Evolutionary conservation across 495 filamentous ascomycete species (phyloP).

Genomic region (Aspergillus ostianus): DNA sequence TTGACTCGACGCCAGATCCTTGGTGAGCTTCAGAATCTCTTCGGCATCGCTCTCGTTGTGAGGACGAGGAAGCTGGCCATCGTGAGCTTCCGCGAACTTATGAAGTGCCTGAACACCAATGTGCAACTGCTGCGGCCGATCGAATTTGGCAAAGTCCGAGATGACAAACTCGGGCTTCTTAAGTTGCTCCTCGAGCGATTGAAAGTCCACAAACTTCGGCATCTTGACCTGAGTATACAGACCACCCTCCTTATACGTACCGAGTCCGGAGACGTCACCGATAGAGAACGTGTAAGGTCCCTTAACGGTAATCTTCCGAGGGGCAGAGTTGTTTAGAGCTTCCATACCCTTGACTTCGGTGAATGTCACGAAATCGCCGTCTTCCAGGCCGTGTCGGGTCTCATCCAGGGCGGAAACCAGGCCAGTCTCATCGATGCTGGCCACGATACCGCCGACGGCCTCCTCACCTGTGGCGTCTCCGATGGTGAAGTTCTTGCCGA

Average conservation of each 20-base stretch:
- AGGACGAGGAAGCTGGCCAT: slow-evolving; percentile 70
- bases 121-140: slow-evolving; percentile 88
- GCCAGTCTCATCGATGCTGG: slow-evolving; percentile 82
- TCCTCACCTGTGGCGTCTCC: slow-evolving; percentile 91
- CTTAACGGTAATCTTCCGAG: slow-evolving; percentile 88
- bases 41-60: slow-evolving; percentile 81
- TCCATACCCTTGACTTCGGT: slow-evolving; percentile 94
- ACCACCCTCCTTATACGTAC: slow-evolving; percentile 82
- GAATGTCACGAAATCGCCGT: slow-evolving; percentile 96
- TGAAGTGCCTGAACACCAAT: slow-evolving; percentile 91
- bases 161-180: slow-evolving; percentile 85
- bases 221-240: slow-evolving; percentile 95
- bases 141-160: slow-evolving; percentile 97
- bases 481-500: slow-evolving; percentile 87
- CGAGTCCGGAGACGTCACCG: slow-evolving; percentile 84
- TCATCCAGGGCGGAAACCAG: slow-evolving; percentile 94
- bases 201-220: slow-evolving; percentile 92
- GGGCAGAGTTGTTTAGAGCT: slow-evolving; percentile 73
- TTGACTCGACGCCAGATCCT: slow-evolving; percentile 58
- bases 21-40: slow-evolving; percentile 70
- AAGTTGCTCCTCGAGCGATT: slow-evolving; percentile 69
- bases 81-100: slow-evolving; percentile 68
- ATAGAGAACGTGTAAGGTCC: slow-evolving; percentile 97
- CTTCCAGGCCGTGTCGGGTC: slow-evolving; percentile 90
- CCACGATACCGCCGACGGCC: slow-evolving; percentile 83